Evolutionary conservation across 164 flowering plant genomes (phyloP), one percentile per base, ranked within the genome.

Genomic region (Macadamia tetraphylla): DNA sequence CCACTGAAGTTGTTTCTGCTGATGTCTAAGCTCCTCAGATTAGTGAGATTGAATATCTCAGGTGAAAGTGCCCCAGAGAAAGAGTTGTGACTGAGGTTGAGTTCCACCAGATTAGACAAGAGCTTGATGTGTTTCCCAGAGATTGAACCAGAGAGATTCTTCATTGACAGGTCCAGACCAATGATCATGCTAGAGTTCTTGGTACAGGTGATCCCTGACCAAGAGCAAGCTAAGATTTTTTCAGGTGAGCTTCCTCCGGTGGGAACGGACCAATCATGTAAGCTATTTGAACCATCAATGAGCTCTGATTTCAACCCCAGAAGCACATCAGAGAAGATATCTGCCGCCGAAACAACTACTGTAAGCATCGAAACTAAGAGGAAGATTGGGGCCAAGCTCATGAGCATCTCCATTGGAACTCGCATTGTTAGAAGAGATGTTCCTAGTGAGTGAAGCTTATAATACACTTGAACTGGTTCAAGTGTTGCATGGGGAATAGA

Each of bases 1-100:
- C 88, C 91, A 4, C 83, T 86, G 64, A 94, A 90, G 55, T 86
- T 86, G 86, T 94, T 94, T 67, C 95, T 84, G 74, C 99, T 88
- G 69, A 94, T 84, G 67, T 92, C 99, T 44, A 94, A 70, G 76
- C 70, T 79, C 64, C 58, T 81, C 6, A 94, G 83, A 70, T 65
- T 78, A 15, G 82, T 70, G 73, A 90, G 87, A 70, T 74, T 79
- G 81, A 90, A 88, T 56, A 94, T 79, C 29, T 69, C 88, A 23
- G 52, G 71, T 1, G 99, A 91, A 43, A 94, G 86, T 12, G 74
- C 35, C 30, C 86, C 92, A 55, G 92, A 86, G 72, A 90, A 85
- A 3, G 84, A 82, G 64, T 94, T 94, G 79, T 82, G 69, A 64
- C 98, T 94, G 67, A 94, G 74, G 72, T 94, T 94, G 58, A 94